Evolutionary conservation across 1,139 yeast genomes (phyloP).

Genomic region (Suhomyces bribrorum): DNA sequence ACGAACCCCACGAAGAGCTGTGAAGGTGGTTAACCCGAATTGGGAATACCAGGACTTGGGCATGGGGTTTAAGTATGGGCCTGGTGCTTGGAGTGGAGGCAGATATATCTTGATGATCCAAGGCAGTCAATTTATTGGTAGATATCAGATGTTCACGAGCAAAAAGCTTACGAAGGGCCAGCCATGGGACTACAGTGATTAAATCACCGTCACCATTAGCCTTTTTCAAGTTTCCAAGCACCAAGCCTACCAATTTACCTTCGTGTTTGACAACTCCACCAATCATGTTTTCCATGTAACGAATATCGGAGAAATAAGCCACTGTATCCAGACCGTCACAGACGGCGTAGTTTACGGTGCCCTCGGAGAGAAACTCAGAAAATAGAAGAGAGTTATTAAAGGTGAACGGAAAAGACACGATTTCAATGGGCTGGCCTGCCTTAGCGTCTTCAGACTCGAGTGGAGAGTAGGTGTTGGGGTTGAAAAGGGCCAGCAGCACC

Average conservation of each 20-base stretch:
- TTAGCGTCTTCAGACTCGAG: not conserved
- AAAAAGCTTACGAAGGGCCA: not conserved
- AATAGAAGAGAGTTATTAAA: conserved; percentile 60
- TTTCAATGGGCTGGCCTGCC: conserved; percentile 19
- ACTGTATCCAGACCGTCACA: conserved; percentile 1
- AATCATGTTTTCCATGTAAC: conserved; percentile 64
- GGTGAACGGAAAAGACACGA: conserved; percentile 56
- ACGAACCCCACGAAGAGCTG: conserved; percentile 37
- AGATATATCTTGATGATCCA: not conserved
- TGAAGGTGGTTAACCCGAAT: conserved; percentile 11
- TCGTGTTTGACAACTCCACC: conserved; percentile 50
- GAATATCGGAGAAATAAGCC: conserved; percentile 51
- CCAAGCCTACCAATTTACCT: conserved; percentile 43
- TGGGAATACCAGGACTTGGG: conserved; percentile 14
- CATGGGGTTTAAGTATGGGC: not conserved
- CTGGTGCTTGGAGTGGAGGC: not conserved
- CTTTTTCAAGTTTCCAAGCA: conserved; percentile 53
- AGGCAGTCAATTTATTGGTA: conserved; percentile 1
- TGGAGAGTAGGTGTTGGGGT: conserved; percentile 12
- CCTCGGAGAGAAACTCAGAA: conserved; percentile 47
- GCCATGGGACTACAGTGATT: conserved; percentile 54
- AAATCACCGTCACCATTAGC: conserved; percentile 64
- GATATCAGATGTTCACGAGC: not conserved
- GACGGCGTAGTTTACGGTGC: conserved; percentile 40
- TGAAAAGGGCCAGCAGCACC: conserved; percentile 21